Evolutionary conservation across 148 eudicot genomes (phyloP).

Genomic region (Camellia lanceoleosa): DNA sequence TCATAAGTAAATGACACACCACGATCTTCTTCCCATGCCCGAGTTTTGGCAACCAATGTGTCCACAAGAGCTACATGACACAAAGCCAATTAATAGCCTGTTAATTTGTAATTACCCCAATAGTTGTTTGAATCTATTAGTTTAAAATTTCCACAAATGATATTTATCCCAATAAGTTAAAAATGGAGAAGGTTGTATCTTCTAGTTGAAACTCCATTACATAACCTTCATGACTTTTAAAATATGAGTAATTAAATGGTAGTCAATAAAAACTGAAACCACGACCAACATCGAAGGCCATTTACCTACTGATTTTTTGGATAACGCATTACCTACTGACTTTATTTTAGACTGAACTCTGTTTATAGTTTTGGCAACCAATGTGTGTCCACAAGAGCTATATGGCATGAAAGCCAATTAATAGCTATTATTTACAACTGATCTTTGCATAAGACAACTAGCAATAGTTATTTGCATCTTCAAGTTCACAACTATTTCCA

Average conservation of each 20-base stretch:
- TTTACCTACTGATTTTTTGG: too few species aligned
- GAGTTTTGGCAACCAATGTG: slow-evolving; percentile 81
- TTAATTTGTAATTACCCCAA: not conserved
- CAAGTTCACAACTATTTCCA: not conserved
- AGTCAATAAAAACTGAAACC: too few species aligned
- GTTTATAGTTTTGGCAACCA: slow-evolving; percentile 65
- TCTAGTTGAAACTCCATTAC: too few species aligned
- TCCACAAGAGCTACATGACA: slow-evolving; percentile 78
- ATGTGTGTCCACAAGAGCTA: slow-evolving; percentile 85
- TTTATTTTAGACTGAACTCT: too few species aligned
- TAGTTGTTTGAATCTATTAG: too few species aligned
- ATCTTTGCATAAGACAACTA: not conserved
- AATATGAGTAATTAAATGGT: too few species aligned
- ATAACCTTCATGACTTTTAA: too few species aligned
- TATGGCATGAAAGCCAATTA: slow-evolving; percentile 6
- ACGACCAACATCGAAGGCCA: too few species aligned
- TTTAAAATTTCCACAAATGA: too few species aligned
- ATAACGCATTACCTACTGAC: too few species aligned
- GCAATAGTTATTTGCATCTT: slow-evolving; percentile 1
- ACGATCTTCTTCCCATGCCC: slow-evolving; percentile 88
- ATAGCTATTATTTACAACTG: not conserved
- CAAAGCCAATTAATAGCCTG: slow-evolving; percentile 17
- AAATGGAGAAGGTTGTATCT: too few species aligned
- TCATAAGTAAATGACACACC: slow-evolving; percentile 79
- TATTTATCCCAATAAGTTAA: too few species aligned